Percentiles rank a stretch among this genome's conserved stretches.
Evolutionary conservation across 306 rosid genomes (phyloP).

Genomic region (Quercus glauca): DNA sequence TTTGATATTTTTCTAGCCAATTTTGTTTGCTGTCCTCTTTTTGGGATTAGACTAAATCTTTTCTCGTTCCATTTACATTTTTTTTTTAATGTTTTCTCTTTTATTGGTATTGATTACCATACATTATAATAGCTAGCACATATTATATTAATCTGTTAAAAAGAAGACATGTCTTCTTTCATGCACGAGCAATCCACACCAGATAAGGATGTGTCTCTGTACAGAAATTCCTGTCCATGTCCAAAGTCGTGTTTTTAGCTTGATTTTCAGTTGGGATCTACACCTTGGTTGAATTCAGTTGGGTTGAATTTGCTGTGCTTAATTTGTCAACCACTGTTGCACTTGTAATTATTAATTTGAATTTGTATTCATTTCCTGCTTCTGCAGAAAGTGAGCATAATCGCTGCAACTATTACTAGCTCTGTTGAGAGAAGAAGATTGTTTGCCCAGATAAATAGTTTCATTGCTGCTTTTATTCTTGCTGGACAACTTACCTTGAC

Average conservation of each 20-base stretch:
- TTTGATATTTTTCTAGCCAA: neutral
- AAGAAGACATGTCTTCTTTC: neutral
- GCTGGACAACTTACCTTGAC: conserved; percentile 86
- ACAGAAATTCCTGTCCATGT: neutral
- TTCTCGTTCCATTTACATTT: neutral
- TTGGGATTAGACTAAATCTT: neutral
- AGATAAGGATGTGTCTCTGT: neutral
- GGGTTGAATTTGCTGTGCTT: neutral
- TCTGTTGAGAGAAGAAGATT: conserved; percentile 79
- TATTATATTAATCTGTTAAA: neutral
- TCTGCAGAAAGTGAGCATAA: conserved; percentile 81
- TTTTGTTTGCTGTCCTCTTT: neutral
- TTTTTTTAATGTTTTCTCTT: neutral
- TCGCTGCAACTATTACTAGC: conserved; percentile 74
- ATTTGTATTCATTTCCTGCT: neutral
- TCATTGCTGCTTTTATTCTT: conserved; percentile 86
- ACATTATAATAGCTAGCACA: neutral
- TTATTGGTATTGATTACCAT: neutral
- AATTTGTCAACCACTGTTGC: neutral
- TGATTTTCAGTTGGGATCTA: neutral
- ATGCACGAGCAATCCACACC: neutral
- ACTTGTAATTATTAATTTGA: neutral
- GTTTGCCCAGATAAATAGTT: conserved; percentile 87
- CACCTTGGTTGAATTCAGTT: neutral
- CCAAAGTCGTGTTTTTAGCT: neutral